Evolutionary conservation across 495 filamentous ascomycete genomes (phyloP).

Genomic region (Glarea lozoyensis): DNA sequence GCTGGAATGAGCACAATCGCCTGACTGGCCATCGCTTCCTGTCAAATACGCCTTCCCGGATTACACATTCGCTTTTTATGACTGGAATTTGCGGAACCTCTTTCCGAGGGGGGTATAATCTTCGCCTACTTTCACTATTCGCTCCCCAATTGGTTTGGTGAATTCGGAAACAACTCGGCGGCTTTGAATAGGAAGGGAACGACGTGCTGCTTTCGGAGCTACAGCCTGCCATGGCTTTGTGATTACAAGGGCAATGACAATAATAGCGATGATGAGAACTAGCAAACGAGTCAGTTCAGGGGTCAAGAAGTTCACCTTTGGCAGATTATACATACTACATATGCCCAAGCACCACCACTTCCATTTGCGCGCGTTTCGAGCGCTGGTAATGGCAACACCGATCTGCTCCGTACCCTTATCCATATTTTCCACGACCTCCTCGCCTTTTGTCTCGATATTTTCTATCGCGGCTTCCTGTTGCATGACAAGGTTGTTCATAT

Average conservation of each 20-base stretch:
- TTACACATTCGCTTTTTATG: too few species aligned
- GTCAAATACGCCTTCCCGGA: too few species aligned
- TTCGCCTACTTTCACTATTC: too few species aligned
- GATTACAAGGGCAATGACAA: slow-evolving; percentile 39
- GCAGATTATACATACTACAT: slow-evolving; percentile 49
- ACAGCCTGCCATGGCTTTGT: slow-evolving; percentile 22
- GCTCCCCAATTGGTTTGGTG: too few species aligned
- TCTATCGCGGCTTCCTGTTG: slow-evolving; percentile 72
- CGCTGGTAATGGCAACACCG: slow-evolving; percentile 64
- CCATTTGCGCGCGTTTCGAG: slow-evolving; percentile 76
- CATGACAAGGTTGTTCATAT: slow-evolving; percentile 72
- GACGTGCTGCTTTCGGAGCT: slow-evolving; percentile 32
- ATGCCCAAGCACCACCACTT: slow-evolving; percentile 97
- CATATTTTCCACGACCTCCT: slow-evolving; percentile 70
- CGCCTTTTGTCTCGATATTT: slow-evolving; percentile 73
- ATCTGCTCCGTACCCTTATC: slow-evolving; percentile 75
- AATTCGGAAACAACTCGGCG: slow-evolving; percentile 10
- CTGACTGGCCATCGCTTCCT: too few species aligned
- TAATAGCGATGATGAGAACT: slow-evolving; percentile 42
- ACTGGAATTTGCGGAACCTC: too few species aligned
- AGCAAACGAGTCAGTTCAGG: slow-evolving; percentile 8
- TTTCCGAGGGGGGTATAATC: too few species aligned
- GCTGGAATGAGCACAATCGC: too few species aligned
- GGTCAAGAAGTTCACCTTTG: neutral
- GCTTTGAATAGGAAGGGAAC: slow-evolving; percentile 4